A percentile compares a stretch with the other conserved stretches of the same genome.
These are phyloP conservation scores for Psilocybe tampanensis DNA, from an alignment of 768 basidiomycete species.

Conservation along the genomic window DNA sequence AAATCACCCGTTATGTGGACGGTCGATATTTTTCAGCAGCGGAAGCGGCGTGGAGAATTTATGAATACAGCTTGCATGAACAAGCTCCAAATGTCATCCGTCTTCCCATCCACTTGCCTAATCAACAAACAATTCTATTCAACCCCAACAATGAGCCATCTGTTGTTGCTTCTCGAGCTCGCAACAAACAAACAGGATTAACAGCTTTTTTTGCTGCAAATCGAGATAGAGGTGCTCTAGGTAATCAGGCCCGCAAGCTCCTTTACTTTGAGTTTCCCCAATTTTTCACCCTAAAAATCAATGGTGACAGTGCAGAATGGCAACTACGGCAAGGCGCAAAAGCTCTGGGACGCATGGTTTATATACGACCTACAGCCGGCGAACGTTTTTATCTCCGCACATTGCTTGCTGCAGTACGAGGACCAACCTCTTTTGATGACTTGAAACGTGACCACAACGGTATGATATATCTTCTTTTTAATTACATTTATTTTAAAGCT, in stretches of 20 bases:
- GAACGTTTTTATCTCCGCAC: constrained; percentile 36
- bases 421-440: neutral
- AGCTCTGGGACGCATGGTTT: constrained; percentile 45
- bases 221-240: constrained; percentile 12
- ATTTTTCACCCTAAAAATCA: constrained; percentile 7
- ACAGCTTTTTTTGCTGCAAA: constrained; percentile 36
- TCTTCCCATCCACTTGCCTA: constrained; percentile 44
- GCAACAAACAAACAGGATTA: neutral
- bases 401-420: neutral
- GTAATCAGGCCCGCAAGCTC: constrained; percentile 15
- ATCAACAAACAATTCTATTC: constrained; percentile 40
- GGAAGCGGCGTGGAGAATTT: constrained; percentile 39
- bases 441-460: neutral
- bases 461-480: no score
- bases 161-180: constrained; percentile 11
- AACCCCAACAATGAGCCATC: constrained; percentile 27
- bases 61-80: constrained; percentile 33
- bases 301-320: constrained; percentile 27
- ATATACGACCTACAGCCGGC: constrained; percentile 35
- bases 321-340: constrained; percentile 22
- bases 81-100: constrained; percentile 39
- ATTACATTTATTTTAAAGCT: no score
- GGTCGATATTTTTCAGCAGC: constrained; percentile 33
- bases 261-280: constrained; percentile 41
- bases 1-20: constrained; percentile 39